A percentile compares a stretch with the other conserved stretches of the same genome.
phyloP scores from a whole-genome alignment of 23 red algal species.

The Rhodosorus marinus region DNA sequence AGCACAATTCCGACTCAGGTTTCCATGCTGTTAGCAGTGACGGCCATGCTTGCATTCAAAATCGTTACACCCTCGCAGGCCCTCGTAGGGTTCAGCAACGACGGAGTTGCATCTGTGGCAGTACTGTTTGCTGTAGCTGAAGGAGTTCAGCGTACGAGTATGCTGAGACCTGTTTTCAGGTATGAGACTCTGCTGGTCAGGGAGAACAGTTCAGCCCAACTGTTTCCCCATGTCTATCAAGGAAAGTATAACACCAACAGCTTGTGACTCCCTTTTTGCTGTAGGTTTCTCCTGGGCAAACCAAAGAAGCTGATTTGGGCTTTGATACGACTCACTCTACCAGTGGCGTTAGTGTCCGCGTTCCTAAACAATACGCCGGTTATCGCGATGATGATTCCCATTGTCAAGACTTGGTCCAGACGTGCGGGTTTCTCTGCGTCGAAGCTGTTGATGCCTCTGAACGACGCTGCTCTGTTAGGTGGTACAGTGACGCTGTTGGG shows the following conservation, averaged over 20 bases:
- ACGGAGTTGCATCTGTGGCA: constrained; percentile 63
- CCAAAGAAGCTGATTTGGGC: constrained; percentile 32
- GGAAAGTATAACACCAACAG: too few relatives aligned
- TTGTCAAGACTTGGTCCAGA: constrained; percentile 61
- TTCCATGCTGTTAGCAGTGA: constrained; percentile 40
- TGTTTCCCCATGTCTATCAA: too few relatives aligned
- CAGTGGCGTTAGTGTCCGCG: constrained; percentile 52
- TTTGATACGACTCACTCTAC: constrained; percentile 47
- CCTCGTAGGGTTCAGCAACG: constrained; percentile 63
- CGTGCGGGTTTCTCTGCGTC: constrained; percentile 36
- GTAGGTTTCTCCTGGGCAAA: constrained; percentile 49
- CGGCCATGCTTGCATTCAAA: constrained; percentile 33
- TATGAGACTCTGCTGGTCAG: too few relatives aligned
- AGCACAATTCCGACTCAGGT: constrained; percentile 34
- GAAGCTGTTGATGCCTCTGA: constrained; percentile 84
- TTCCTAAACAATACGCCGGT: constrained; percentile 90
- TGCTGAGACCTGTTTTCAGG: constrained; percentile 41
- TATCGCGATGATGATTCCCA: constrained; percentile 79
- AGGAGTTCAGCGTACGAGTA: constrained; percentile 68
- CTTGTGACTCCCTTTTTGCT: too few relatives aligned
- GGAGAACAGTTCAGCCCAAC: too few relatives aligned
- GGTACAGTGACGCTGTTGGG: constrained; percentile 63
- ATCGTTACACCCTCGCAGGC: constrained; percentile 40
- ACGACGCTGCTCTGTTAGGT: constrained; percentile 74
- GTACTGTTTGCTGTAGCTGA: constrained; percentile 79